phyloP scores from a whole-genome alignment of 148 eudicot species.

The Bassia scoparia region DNA sequence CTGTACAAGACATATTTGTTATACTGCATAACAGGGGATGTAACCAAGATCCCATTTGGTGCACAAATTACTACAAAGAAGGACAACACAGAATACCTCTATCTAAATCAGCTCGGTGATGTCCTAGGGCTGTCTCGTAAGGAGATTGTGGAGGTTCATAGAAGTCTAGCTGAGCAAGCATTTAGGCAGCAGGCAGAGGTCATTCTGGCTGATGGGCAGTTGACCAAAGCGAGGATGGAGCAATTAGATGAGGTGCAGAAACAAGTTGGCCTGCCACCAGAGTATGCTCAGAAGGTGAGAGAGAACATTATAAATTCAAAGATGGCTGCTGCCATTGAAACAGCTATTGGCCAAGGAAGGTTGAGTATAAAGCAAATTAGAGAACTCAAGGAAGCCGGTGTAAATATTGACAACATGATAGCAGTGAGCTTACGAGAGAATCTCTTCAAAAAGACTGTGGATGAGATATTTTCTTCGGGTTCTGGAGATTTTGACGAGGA shows the following conservation, averaged over 20 bases:
- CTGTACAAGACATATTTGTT: conserved; percentile 77
- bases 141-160: conserved; percentile 72
- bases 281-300: conserved; percentile 80
- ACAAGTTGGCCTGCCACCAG: conserved; percentile 74
- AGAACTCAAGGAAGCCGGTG: conserved; percentile 69
- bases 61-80: conserved; percentile 57
- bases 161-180: conserved; percentile 76
- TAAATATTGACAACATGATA: conserved; percentile 63
- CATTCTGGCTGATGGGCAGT: conserved; percentile 80
- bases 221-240: conserved; percentile 70
- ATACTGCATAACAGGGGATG: conserved; percentile 74
- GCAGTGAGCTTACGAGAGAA: conserved; percentile 63
- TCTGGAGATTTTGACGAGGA: conserved; percentile 90
- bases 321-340: conserved; percentile 73
- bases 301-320: conserved; percentile 72
- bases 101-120: conserved; percentile 71
- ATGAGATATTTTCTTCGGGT: conserved; percentile 80
- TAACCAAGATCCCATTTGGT: conserved; percentile 59
- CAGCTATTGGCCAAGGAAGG: conserved; percentile 76
- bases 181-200: conserved; percentile 86
- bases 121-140: conserved; percentile 64
- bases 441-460: conserved; percentile 72
- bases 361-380: conserved; percentile 72
- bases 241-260: conserved; percentile 73
- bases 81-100: conserved; percentile 63